Percentiles rank a stretch among this genome's conserved stretches.
These are phyloP conservation scores for Russula abietina DNA, from an alignment of 768 basidiomycete species.

Conservation along the genomic window DNA sequence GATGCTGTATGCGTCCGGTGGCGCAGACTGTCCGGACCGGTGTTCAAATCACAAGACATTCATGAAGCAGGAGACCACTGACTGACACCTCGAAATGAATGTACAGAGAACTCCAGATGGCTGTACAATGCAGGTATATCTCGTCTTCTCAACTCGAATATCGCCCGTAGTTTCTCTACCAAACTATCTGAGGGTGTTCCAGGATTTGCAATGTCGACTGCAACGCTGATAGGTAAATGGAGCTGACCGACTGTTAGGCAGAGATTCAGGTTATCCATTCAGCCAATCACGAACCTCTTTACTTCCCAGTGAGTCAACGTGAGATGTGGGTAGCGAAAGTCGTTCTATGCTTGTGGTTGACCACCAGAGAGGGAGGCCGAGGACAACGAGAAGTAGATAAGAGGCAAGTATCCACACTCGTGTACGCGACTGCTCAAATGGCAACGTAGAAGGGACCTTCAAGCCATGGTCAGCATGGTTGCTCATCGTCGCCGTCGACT, in stretches of 20 bases:
- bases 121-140: slow-evolving; percentile 5
- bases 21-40: slow-evolving; percentile 3
- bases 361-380: slow-evolving; percentile 92
- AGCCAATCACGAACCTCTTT: slow-evolving; percentile 18
- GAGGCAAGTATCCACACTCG: slow-evolving; percentile 60
- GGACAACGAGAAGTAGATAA: slow-evolving; percentile 73
- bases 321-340: slow-evolving; percentile 50
- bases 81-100: slow-evolving; percentile 19
- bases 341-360: slow-evolving; percentile 84
- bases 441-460: slow-evolving; percentile 15
- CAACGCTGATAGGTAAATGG: slow-evolving; percentile 19
- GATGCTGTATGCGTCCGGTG: slow-evolving; percentile 13
- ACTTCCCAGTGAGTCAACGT: slow-evolving; percentile 9
- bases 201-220: slow-evolving; percentile 2
- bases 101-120: slow-evolving; percentile 16
- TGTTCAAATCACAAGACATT: slow-evolving; percentile 13
- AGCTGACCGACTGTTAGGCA: slow-evolving; percentile 13
- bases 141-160: slow-evolving; percentile 15
- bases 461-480: background rate
- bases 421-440: slow-evolving; percentile 11
- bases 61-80: slow-evolving; percentile 9
- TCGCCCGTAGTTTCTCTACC: background rate
- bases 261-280: background rate
- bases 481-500: slow-evolving; percentile 3
- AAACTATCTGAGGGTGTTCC: background rate